phyloP scores from a whole-genome alignment of 176 grass and related monocot genomes.

The Bonia amplexicaulis region DNA sequence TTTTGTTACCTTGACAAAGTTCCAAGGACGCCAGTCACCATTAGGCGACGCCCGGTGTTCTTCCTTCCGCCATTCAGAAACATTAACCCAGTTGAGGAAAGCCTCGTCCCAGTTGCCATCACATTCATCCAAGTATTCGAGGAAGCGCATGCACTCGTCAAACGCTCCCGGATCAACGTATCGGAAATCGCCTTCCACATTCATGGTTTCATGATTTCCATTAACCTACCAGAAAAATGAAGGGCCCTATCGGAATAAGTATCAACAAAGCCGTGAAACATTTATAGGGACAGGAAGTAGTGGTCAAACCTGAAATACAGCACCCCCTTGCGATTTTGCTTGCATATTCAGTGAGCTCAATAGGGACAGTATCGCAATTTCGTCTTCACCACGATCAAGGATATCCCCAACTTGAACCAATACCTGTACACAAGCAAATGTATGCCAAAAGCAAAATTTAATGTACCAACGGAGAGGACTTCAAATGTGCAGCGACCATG shows the following conservation, averaged over 20 bases:
- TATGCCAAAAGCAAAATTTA: too few relatives aligned
- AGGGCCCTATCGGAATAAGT: not conserved
- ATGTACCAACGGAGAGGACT: not conserved
- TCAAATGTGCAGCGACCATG: not conserved
- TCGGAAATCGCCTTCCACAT: constrained; percentile 86
- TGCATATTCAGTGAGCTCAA: constrained; percentile 64
- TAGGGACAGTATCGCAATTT: constrained; percentile 86
- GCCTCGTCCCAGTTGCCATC: constrained; percentile 71
- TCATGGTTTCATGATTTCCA: constrained; percentile 98
- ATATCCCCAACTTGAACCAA: constrained; percentile 93
- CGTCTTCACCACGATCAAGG: constrained; percentile 85
- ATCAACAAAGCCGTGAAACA: not conserved
- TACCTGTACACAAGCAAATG: constrained; percentile 44
- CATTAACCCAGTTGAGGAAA: constrained; percentile 77
- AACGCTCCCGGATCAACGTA: constrained; percentile 65
- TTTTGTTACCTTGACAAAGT: constrained; percentile 63
- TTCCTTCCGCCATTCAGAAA: constrained; percentile 46
- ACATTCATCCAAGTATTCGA: constrained; percentile 74
- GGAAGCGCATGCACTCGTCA: constrained; percentile 76
- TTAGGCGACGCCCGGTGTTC: constrained; percentile 23
- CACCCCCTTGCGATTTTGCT: constrained; percentile 76
- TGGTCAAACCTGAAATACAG: constrained; percentile 82
- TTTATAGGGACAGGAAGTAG: not conserved
- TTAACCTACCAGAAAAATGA: constrained; percentile 41
- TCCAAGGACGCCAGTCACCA: constrained; percentile 55